Evolutionary conservation across 2,329 filamentous ascomycete species (phyloP).

Genomic region (Triangularia setosa): DNA sequence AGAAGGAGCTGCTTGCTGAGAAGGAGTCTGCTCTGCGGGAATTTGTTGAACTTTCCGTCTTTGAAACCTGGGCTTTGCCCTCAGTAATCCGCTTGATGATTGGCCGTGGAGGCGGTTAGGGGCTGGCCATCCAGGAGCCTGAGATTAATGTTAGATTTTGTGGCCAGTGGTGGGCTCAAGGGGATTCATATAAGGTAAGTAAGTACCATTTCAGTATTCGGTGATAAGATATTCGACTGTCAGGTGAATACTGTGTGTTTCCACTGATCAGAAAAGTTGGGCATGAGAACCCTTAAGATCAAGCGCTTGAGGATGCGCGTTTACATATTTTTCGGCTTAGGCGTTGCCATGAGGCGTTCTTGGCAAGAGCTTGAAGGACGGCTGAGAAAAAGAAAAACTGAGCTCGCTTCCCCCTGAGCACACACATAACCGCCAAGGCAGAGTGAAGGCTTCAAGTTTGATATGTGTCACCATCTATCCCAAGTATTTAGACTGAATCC

Average conservation of each 20-base stretch:
- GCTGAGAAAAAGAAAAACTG: neutral
- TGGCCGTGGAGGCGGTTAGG: neutral
- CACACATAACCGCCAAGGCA: neutral
- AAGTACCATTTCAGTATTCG: neutral
- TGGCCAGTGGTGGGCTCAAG: neutral
- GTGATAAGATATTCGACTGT: neutral
- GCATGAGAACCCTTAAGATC: neutral
- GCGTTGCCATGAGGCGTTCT: neutral
- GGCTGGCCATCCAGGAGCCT: constrained; percentile 1
- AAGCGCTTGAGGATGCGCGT: neutral
- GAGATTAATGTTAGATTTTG: neutral
- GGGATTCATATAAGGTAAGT: no score
- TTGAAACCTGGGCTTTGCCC: neutral
- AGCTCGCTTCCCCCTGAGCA: neutral
- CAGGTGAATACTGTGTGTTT: neutral
- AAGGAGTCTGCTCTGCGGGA: neutral
- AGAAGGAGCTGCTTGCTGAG: neutral
- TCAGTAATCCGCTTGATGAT: neutral
- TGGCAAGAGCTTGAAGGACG: neutral
- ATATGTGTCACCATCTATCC: neutral
- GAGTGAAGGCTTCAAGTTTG: no score
- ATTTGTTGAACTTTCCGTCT: neutral
- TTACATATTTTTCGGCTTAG: neutral
- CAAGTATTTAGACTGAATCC: neutral
- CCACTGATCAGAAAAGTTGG: neutral